Evolutionary conservation across 495 filamentous ascomycete species (phyloP), one percentile per base, ranked within the genome.

Genomic region (Penicillium diatomitis): DNA sequence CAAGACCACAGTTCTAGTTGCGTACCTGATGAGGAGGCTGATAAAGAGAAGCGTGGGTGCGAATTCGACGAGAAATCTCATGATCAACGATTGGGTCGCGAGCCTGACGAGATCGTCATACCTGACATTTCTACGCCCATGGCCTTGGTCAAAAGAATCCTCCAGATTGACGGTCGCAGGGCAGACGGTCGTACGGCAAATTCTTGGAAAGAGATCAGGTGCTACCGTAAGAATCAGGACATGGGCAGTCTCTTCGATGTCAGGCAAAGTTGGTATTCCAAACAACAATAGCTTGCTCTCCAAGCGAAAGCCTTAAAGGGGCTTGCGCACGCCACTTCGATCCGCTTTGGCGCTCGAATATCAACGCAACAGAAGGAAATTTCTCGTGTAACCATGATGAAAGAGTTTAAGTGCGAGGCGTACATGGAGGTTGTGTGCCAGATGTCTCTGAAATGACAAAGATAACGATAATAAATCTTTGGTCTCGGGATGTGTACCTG

Each of bases 241-340:
- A 72, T 79, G 53, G 78, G 77, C 5, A 73, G 63, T 44, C 64
- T 79, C 7, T 81, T 69, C 58, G 77, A 80, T 49, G 61, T 80
- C 44, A 62, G 76, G 27, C 71, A 78, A 39, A 61, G 63, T 42
- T 74, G 69, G 71, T 74, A 54, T 49, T 4, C 61, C 8, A 65
- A 54, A 41, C 44, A 53, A 35, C 50, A 57, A 34, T 51, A 32
- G 28, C 29, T 11, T 44, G n/a, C 41, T 9, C 31, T 33, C 8
- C 30, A 6, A 27, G 1, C 10, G 11, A 20, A 20, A 20, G 20
- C 20, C 20, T 20, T 36, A 1, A 36, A 36, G 34, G 34, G 10
- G 34, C 20, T 20, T 20, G 20, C 2, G 20, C 20, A 20, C 20
- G 20, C 20, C 20, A 20, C 20, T 20, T 20, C 20, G 20, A 20